phyloP scores from a whole-genome alignment of 768 basidiomycete species.

The Suillus bovinus region DNA sequence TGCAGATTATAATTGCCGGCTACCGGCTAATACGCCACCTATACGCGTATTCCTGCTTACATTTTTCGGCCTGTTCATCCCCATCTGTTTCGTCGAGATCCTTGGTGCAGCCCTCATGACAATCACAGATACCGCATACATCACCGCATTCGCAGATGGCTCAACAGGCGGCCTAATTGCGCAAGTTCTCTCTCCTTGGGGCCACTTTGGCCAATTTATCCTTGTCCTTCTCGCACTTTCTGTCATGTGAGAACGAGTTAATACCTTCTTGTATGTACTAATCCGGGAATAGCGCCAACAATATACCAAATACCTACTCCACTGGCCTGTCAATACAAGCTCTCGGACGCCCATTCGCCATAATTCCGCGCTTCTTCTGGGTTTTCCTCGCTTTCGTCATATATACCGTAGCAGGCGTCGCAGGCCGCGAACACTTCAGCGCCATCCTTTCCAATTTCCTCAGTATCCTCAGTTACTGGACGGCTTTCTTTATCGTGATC shows the following conservation, averaged over 20 bases:
- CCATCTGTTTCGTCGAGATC: constrained; percentile 38
- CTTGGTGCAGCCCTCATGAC: constrained; percentile 45
- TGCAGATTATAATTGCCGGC: constrained; percentile 56
- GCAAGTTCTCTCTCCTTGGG: constrained; percentile 46
- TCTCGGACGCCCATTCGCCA: constrained; percentile 43
- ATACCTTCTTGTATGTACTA: constrained; percentile 7
- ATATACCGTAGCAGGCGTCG: constrained; percentile 43
- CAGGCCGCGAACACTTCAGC: constrained; percentile 46
- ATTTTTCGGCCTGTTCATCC: constrained; percentile 51
- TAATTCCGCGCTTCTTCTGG: constrained; percentile 48
- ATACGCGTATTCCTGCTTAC: constrained; percentile 49
- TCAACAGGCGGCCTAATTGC: constrained; percentile 46
- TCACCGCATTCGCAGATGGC: constrained; percentile 39
- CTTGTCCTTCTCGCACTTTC: constrained; percentile 43
- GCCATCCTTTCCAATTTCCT: constrained; percentile 45
- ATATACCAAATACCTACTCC: constrained; percentile 48
- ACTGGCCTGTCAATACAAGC: constrained; percentile 48
- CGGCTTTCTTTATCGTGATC: constrained; percentile 47
- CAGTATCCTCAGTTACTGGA: constrained; percentile 47
- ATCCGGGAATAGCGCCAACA: constrained; percentile 30
- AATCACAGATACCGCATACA: constrained; percentile 40
- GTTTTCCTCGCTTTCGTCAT: constrained; percentile 39
- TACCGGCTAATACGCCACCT: constrained; percentile 44
- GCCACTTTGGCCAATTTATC: constrained; percentile 42
- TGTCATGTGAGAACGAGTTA: constrained; percentile 33